A percentile compares a stretch with the other conserved stretches of the same genome.
Evolutionary conservation across 2,329 filamentous ascomycete genomes (phyloP).

Genomic region (Xylariales sp.): DNA sequence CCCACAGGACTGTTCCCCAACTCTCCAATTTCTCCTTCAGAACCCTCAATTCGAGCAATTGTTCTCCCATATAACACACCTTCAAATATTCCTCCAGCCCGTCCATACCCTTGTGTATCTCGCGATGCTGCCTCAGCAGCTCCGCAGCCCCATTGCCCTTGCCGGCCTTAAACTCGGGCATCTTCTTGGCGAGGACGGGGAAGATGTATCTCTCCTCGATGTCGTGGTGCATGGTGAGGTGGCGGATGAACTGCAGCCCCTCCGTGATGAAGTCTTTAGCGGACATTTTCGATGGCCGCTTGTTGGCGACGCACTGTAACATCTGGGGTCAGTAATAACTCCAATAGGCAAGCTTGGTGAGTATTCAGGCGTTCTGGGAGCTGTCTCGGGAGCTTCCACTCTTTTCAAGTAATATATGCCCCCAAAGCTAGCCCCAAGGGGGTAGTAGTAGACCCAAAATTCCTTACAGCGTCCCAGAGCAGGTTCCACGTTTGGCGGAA

Average conservation of each 20-base stretch:
- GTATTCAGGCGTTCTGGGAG: too few species aligned
- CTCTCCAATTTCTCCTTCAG: constrained; percentile 69
- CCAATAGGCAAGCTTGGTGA: too few species aligned
- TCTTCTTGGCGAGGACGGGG: constrained; percentile 68
- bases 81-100: constrained; percentile 61
- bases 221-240: constrained; percentile 71
- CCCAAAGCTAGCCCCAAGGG: too few species aligned
- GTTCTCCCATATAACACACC: constrained; percentile 58
- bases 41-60: constrained; percentile 49
- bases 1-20: constrained; percentile 76
- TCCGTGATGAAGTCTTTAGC: constrained; percentile 63
- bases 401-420: too few species aligned
- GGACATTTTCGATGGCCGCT: constrained; percentile 59
- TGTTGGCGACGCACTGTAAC: too few species aligned
- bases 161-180: constrained; percentile 65
- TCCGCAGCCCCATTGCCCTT: constrained; percentile 43
- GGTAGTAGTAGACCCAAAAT: too few species aligned
- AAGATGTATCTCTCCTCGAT: constrained; percentile 84
- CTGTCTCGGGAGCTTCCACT: too few species aligned
- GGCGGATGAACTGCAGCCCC: constrained; percentile 64
- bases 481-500: constrained; percentile 72
- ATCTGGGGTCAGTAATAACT: too few species aligned
- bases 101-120: constrained; percentile 75
- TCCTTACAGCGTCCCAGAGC: constrained; percentile 61
- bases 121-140: constrained; percentile 67